Base-by-base conservation (phyloP, 1,284 basidiomycete species). In the Pascua sp. region DNA sequence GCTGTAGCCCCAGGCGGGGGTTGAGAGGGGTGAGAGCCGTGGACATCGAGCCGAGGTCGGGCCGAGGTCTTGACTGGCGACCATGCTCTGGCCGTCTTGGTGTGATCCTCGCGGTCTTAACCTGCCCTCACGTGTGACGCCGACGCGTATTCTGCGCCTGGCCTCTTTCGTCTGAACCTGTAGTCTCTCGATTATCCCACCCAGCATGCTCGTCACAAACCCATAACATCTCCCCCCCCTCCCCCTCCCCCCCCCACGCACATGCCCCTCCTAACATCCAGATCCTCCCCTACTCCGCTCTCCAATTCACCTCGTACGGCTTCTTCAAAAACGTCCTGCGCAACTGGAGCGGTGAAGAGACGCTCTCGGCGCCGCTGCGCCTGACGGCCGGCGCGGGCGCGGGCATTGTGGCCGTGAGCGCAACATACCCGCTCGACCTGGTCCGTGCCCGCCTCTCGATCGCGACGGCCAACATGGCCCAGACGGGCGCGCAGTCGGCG, bases 361-460 rank as follows among this genome's bases (percentile, higher is more conserved):
- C 86, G 62, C 81, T 97, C 11, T 90, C 92, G 73, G 92, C 91
- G 39, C 86, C 88, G 1, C 86, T 87, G 59, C 83, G 92, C 49
- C 80, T 97, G 42, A 80, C 84, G 1, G 86, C 89, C 48, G 93
- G 93, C 63, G 93, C 91, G 5, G 78, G 94, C 5, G 93, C 92
- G 42, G 93, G 93, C 24, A 89, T 95, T 59, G 89, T 90, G 10
- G 91, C 90, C 62, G 93, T 93, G 57, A 86, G 87, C 62, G 84
- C 89, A 38, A 97, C 93, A 70, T 97, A 96, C 77, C 93, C 93
- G 4, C 79, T 97, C 62, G 93, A 97, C 75, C 85, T 97, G 53
- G 89, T 97, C 18, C 85, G 93, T 51, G 90, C 91, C n/a, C 84
- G 93, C 48, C 81, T 97, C 64, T 93, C 90, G 36, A 95, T 97